These are phyloP conservation scores for Fusarium sp. DNA, from an alignment of 2,329 filamentous ascomycete genomes.

Conservation along the genomic window DNA sequence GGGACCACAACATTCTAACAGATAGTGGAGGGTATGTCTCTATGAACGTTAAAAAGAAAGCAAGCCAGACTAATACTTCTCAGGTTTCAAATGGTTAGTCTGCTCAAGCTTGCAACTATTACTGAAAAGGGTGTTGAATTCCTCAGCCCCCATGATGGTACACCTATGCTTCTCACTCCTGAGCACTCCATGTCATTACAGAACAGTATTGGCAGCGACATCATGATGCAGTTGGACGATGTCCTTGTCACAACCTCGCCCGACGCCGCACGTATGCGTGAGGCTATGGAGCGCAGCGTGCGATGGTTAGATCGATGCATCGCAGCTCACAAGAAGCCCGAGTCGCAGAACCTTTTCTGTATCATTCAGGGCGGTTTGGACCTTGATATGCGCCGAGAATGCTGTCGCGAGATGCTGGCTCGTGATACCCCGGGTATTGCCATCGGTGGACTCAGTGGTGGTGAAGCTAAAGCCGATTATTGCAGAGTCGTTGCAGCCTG, in stretches of 20 bases:
- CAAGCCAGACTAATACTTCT: constrained; percentile 18
- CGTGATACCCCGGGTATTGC: constrained; percentile 95
- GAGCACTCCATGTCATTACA: constrained; percentile 97
- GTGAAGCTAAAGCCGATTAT: constrained; percentile 93
- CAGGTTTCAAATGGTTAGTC: constrained; percentile 98
- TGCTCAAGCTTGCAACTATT: constrained; percentile 91
- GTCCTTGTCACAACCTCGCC: constrained; percentile 97
- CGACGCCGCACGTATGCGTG: constrained; percentile 86
- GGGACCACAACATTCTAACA: constrained; percentile 95
- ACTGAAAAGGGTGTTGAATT: constrained; percentile 97
- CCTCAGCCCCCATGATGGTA: constrained; percentile 94
- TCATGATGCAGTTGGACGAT: constrained; percentile 99
- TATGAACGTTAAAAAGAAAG: not conserved
- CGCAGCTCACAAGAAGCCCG: constrained; percentile 84
- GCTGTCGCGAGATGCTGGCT: constrained; percentile 87
- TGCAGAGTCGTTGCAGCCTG: constrained; percentile 91
- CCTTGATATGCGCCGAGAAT: constrained; percentile 84
- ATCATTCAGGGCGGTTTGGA: constrained; percentile 98
- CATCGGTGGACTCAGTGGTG: constrained; percentile 93
- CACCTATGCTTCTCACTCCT: constrained; percentile 95
- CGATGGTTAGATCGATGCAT: constrained; percentile 98
- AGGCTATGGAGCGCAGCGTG: constrained; percentile 94
- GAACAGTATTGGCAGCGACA: constrained; percentile 97
- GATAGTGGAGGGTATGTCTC: constrained; percentile 74
- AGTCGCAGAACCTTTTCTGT: constrained; percentile 93